Evolutionary conservation across 352 stramenopile genomes (phyloP).

Genomic region (Globisporangium nunn): DNA sequence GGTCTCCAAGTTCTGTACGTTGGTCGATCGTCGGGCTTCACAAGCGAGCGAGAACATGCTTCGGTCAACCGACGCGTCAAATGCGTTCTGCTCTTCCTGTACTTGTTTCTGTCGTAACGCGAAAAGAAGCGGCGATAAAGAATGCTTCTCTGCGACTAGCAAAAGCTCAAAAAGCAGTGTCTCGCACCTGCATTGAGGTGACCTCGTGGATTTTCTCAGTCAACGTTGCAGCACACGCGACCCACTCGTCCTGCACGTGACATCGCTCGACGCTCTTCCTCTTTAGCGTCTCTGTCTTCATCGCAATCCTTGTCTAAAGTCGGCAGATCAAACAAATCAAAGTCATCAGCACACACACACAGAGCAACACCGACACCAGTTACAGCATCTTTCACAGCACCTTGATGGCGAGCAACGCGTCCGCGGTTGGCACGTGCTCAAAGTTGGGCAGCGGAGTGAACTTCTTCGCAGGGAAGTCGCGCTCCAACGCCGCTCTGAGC

Average conservation of each 20-base stretch:
- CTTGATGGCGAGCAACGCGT: conserved; percentile 16
- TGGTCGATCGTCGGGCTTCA: conserved; percentile 16
- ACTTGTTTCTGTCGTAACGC: conserved; percentile 22
- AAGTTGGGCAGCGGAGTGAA: conserved; percentile 2
- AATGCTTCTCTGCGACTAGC: neutral
- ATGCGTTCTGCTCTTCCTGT: conserved; percentile 30
- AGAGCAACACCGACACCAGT: too few relatives aligned
- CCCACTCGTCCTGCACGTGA: conserved; percentile 37
- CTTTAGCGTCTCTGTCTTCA: conserved; percentile 34
- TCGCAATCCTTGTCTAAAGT: conserved; percentile 30
- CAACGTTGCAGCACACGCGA: conserved; percentile 21
- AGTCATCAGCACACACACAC: too few relatives aligned
- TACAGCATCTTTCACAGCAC: conserved; percentile 3
- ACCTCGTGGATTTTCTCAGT: conserved; percentile 33
- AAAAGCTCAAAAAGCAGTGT: neutral
- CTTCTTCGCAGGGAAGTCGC: conserved; percentile 13
- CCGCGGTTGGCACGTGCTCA: conserved; percentile 1
- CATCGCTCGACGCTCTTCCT: conserved; percentile 26
- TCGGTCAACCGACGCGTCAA: conserved; percentile 20
- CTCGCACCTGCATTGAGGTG: conserved; percentile 19
- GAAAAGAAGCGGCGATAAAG: neutral
- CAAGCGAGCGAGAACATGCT: conserved; percentile 28
- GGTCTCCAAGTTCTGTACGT: conserved; percentile 13
- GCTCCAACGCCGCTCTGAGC: conserved; percentile 22
- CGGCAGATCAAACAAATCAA: neutral